Base-by-base conservation (phyloP, 2,329 filamentous ascomycete species). In the Calonectria henricotiae region DNA sequence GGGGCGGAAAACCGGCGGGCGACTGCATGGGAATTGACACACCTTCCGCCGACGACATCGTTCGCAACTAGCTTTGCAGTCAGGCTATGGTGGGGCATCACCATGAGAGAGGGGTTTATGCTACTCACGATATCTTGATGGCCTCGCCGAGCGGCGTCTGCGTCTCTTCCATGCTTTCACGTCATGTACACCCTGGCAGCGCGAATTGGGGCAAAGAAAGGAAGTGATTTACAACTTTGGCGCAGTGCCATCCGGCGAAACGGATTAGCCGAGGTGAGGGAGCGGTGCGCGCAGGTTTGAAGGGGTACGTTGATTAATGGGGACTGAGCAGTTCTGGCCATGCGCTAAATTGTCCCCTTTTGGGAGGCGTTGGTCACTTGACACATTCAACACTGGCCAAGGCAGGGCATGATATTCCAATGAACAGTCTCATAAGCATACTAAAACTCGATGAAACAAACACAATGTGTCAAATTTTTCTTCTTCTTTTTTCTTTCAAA, bases 31-130 rank as follows among this genome's bases (percentile, higher is more conserved):
- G n/a, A 67, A n/a, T 17, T 27, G 12, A 12, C 75, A 55, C 54
- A 85, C 84, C 80, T 85, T 85, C 67, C 84, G 80, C 41, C 82
- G 80, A 63, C 84, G 82, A 72, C 84, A 86, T 78, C 83, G 77
- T 68, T 85, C 82, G 73, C 84, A 86, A 32, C 84, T 86, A 51
- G 9, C 12, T n/a, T 44, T 32, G 54, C 60, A 32, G 67, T 69
- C 67, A 66, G 55, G 17, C 44, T 35, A 41, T 49, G 58, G 68
- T 54, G 49, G 60, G 58, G 37, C 65, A 25, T 62, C 41, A 20
- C 62, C 43, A 63, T 46, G 46, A 35, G 49, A 58, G 43, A 41
- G 58, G 65, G 62, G 63, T 58, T 63, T 51, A 54, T 7, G 44
- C 23, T 30, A 79, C 80, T 79, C 72, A 82, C 80, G 80, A 82